phyloP scores from a whole-genome alignment of 371 early-diverging fungal genomes.

The Rhizopus arrhizus region DNA sequence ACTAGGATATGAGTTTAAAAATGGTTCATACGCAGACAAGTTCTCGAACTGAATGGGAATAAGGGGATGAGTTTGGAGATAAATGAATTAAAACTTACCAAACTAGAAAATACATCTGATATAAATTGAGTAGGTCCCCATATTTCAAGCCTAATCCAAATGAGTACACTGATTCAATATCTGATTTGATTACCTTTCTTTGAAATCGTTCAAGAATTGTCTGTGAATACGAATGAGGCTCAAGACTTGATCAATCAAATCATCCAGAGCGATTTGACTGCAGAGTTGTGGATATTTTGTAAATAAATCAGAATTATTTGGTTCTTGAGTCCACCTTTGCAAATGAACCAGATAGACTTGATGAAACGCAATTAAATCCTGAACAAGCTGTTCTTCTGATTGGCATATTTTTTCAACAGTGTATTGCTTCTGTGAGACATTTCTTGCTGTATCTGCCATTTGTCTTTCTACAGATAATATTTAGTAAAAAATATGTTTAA shows the following conservation, averaged over 20 bases:
- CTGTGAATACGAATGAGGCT: slow-evolving; percentile 18
- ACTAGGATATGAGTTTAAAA: slow-evolving; percentile 22
- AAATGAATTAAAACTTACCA: slow-evolving; percentile 20
- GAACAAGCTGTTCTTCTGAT: slow-evolving; percentile 21
- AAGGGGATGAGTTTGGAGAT: neutral
- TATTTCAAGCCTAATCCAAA: slow-evolving; percentile 24
- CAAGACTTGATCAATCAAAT: slow-evolving; percentile 6
- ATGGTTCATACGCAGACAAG: slow-evolving; percentile 19
- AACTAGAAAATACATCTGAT: slow-evolving; percentile 30
- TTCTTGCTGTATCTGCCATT: slow-evolving; percentile 31
- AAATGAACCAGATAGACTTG: slow-evolving; percentile 14
- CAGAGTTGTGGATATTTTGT: slow-evolving; percentile 11
- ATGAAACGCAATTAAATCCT: slow-evolving; percentile 9
- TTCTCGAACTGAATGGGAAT: slow-evolving; percentile 23
- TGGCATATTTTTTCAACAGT: slow-evolving; percentile 20
- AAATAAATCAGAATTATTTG: slow-evolving; percentile 15
- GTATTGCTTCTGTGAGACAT: slow-evolving; percentile 33
- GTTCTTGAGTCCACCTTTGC: slow-evolving; percentile 15
- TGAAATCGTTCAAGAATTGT: slow-evolving; percentile 12
- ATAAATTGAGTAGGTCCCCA: slow-evolving; percentile 44
- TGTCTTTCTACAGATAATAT: slow-evolving; percentile 23
- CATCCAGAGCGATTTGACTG: slow-evolving; percentile 1
- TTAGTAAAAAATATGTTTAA: neutral
- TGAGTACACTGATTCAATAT: neutral
- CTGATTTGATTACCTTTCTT: slow-evolving; percentile 21